Conservation (phyloP, 2,329 filamentous ascomycete species). For the Talaromyces rugulosus region DNA sequence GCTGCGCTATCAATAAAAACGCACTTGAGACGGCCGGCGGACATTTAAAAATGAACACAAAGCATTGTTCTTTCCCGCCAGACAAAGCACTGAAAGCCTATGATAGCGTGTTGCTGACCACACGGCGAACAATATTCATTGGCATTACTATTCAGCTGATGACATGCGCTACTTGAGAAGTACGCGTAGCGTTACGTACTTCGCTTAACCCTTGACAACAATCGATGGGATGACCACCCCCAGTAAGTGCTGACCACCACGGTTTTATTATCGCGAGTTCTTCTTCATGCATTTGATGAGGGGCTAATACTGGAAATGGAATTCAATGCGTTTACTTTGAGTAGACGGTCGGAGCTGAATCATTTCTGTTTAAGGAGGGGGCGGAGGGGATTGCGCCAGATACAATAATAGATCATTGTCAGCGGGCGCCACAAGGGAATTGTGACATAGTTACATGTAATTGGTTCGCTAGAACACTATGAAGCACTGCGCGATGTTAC, state of each 20-base stretch:
- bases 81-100: not conserved
- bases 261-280: not conserved
- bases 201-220: too few species aligned
- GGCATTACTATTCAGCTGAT: not conserved
- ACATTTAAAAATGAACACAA: not conserved
- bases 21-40: not conserved
- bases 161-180: not conserved
- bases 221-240: not conserved
- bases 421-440: not conserved
- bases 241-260: too few species aligned
- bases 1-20: not conserved
- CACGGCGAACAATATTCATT: not conserved
- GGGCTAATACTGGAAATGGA: not conserved
- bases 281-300: not conserved
- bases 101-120: not conserved
- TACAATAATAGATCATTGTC: not conserved
- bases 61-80: not conserved
- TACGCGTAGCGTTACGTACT: not conserved
- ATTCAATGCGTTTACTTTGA: not conserved
- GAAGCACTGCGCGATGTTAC: not conserved
- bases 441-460: not conserved
- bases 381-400: not conserved
- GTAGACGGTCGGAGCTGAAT: not conserved
- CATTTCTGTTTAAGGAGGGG: not conserved
- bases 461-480: not conserved